Evolutionary conservation across 148 eudicot genomes (phyloP).

Genomic region (Rheum nobile): DNA sequence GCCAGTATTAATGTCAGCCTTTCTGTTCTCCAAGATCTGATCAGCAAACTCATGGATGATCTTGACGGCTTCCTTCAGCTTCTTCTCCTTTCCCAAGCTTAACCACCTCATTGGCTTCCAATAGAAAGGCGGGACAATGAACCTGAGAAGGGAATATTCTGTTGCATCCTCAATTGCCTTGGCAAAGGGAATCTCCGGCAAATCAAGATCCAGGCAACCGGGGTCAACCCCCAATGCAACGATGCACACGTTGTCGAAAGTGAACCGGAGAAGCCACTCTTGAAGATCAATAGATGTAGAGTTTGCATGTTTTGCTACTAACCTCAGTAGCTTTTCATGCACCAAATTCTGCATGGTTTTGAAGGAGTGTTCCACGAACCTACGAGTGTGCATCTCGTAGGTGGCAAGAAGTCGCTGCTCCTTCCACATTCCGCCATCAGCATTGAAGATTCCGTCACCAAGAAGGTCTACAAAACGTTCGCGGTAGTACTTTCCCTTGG

Average conservation of each 20-base stretch:
- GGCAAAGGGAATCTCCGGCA: conserved; percentile 38
- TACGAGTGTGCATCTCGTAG: conserved; percentile 41
- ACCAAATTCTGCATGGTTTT: conserved; percentile 29
- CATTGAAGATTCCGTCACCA: conserved; percentile 45
- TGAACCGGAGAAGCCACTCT: conserved; percentile 39
- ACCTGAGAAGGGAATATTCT: conserved; percentile 32
- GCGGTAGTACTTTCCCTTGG: conserved; percentile 33
- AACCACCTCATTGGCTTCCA: conserved; percentile 45
- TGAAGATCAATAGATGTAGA: conserved; percentile 27
- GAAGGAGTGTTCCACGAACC: conserved; percentile 22
- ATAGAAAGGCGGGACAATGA: conserved; percentile 28
- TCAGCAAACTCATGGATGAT: conserved; percentile 43
- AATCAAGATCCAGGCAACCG: conserved; percentile 25
- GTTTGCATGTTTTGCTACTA: conserved; percentile 19
- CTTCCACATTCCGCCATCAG: conserved; percentile 39
- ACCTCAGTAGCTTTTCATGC: conserved; percentile 32
- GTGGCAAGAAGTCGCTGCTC: conserved; percentile 42
- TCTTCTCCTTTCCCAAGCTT: conserved; percentile 25
- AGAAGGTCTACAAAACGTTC: conserved; percentile 41
- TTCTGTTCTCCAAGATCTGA: conserved; percentile 34
- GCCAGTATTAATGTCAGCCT: conserved; percentile 13
- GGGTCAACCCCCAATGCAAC: conserved; percentile 51
- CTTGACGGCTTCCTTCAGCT: conserved; percentile 25
- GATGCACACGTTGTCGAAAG: conserved; percentile 44
- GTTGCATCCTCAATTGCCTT: conserved; percentile 49